Conservation (phyloP, 768 basidiomycete genomes). For the Auriscalpium orientale region DNA sequence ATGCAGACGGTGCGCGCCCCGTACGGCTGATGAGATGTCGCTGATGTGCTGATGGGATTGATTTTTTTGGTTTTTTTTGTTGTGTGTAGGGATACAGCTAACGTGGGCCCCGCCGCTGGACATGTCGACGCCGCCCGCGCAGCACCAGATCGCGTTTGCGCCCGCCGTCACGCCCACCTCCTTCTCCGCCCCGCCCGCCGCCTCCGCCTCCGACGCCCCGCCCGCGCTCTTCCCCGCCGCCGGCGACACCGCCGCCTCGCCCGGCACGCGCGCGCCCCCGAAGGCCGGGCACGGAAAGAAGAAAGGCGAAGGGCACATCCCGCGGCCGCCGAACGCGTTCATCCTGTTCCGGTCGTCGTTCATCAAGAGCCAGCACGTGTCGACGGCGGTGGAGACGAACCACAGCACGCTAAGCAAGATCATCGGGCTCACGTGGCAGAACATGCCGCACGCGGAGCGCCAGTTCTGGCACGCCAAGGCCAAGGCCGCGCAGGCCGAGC, state of each 20-base stretch:
- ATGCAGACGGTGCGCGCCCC: conserved; percentile 6
- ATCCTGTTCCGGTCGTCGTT: conserved; percentile 82
- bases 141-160: conserved; percentile 45
- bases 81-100: conserved; percentile 30
- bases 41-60: no score
- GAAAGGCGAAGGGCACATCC: conserved; percentile 69
- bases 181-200: conserved; percentile 40
- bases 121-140: conserved; percentile 18
- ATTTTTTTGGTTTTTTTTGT: no score
- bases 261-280: conserved; percentile 10
- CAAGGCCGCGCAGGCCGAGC: conserved; percentile 62
- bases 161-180: conserved; percentile 52
- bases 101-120: conserved; percentile 41
- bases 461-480: conserved; percentile 75
- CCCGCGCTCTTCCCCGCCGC: conserved; percentile 54
- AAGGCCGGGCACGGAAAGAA: conserved; percentile 56
- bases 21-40: no score
- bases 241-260: conserved; percentile 26
- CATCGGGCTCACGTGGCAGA: conserved; percentile 78
- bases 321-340: conserved; percentile 81
- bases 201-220: conserved; percentile 30
- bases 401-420: conserved; percentile 82
- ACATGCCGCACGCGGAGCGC: conserved; percentile 65
- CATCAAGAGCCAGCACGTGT: conserved; percentile 72
- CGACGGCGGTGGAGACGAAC: conserved; percentile 71